A percentile compares a stretch with the other conserved stretches of the same genome.
Evolutionary conservation across 202 grass and related monocot species (phyloP).

Genomic region (Setaria italica): DNA sequence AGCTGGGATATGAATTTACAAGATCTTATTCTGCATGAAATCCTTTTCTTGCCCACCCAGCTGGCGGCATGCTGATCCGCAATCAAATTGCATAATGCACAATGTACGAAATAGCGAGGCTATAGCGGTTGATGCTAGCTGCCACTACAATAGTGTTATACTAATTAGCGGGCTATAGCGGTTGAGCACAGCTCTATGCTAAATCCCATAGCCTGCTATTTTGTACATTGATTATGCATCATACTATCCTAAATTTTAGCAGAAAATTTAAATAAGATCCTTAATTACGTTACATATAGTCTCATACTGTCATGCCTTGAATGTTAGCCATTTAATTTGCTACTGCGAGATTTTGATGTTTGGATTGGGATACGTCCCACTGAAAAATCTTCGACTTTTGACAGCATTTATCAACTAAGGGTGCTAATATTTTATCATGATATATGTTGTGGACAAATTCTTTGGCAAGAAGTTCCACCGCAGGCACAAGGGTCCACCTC

Average conservation of each 20-base stretch:
- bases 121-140: too few relatives aligned
- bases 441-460: background rate
- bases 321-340: conserved; percentile 22
- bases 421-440: background rate
- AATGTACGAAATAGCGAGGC: too few relatives aligned
- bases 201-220: too few relatives aligned
- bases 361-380: background rate
- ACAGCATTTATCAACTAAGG: background rate
- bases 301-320: background rate
- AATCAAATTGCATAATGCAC: too few relatives aligned
- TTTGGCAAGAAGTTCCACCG: too few relatives aligned
- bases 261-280: background rate
- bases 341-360: background rate
- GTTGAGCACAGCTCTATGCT: too few relatives aligned
- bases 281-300: background rate
- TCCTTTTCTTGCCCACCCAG: background rate
- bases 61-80: too few relatives aligned
- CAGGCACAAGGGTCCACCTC: too few relatives aligned
- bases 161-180: too few relatives aligned
- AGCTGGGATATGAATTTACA: background rate
- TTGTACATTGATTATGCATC: background rate
- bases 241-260: conserved; percentile 2
- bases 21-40: conserved; percentile 20
- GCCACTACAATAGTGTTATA: too few relatives aligned
- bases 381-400: background rate